phyloP scores from a whole-genome alignment of 306 rosid species.

The Corylus americana region DNA sequence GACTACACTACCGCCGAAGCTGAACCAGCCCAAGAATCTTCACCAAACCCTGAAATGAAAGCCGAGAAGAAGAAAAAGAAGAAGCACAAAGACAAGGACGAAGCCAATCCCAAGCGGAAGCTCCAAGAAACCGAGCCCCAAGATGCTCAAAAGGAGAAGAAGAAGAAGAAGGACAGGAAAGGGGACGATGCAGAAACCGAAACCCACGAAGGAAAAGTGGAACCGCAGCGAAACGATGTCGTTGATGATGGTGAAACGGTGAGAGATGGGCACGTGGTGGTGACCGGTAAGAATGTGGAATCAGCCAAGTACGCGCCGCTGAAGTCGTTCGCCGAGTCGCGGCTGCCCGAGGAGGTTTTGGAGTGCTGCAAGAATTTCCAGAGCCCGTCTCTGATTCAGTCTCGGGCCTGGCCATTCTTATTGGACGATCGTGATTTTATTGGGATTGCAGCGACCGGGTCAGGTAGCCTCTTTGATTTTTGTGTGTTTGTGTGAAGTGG shows the following conservation, averaged over 20 bases:
- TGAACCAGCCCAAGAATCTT: constrained; percentile 34
- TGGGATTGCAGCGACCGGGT: constrained; percentile 96
- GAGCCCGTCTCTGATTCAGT: constrained; percentile 84
- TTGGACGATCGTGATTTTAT: constrained; percentile 87
- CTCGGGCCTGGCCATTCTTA: constrained; percentile 92
- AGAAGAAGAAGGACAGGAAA: constrained; percentile 47
- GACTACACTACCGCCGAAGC: constrained; percentile 41
- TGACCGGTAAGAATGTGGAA: constrained; percentile 60
- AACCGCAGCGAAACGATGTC: constrained; percentile 9
- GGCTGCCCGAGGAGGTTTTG: constrained; percentile 65
- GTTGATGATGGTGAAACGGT: constrained; percentile 28
- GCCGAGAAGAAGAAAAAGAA: constrained; percentile 61
- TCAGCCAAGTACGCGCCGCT: constrained; percentile 57
- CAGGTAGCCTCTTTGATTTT: constrained; percentile 48
- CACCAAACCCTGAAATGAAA: constrained; percentile 26
- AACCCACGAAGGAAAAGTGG: constrained; percentile 23
- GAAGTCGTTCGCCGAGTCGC: constrained; percentile 52
- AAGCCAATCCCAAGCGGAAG: constrained; percentile 56
- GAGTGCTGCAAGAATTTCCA: constrained; percentile 80
- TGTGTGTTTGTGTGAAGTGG: neutral
- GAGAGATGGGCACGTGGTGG: constrained; percentile 50
- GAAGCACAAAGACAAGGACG: constrained; percentile 28
- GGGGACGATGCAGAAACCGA: constrained; percentile 29
- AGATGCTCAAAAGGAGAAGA: constrained; percentile 38
- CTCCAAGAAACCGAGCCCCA: constrained; percentile 29